Evolutionary conservation across 305 asterid species (phyloP), one percentile per base, ranked within the genome.

Genomic region (Rubia tinctorum): DNA sequence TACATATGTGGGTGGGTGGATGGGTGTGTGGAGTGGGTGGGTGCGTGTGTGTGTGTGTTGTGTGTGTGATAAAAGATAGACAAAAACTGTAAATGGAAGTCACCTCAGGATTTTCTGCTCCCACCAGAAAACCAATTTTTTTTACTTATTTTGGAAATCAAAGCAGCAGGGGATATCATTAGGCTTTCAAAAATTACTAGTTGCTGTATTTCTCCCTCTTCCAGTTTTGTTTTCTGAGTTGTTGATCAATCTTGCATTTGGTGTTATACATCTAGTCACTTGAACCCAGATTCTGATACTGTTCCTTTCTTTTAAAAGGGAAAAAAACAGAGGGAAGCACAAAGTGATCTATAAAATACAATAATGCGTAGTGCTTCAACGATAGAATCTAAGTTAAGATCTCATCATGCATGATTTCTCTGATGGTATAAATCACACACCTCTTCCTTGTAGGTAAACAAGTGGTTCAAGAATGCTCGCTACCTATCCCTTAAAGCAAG

Each of bases 401-500:
- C 69, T 43, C 27, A 44, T 58, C 64, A 17, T 60, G 59, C 55
- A 18, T 60, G 22, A 0, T 44, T 68, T 68, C 45, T 45, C 43
- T n/a, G 30, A 55, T 30, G 30, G 45, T n/a, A 8, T 61, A 42
- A 22, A 34, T 71, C 6, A 71, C 43, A 1, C 7, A 4, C 34
- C 64, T 27, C 69, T 62, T 66, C 30, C 78, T 81, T 88, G 83
- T 78, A 94, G 99, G 97, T 94, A 68, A 94, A 90, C 87, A 94
- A 94, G 81, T 94, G 98, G 99, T 94, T 94, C 90, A 94, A 94
- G 91, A 94, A 94, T 80, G 88, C 98, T 8, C 97, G 98, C 71
- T 94, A 92, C 86, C 83, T 87, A 20, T 96, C 99, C 25, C 88
- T 94, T 68, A 92, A 90, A 84, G 90, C 91, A 62, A 84, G 97